Evolutionary conservation across 2,329 filamentous ascomycete species (phyloP).

Genomic region (Penicillium sp.): DNA sequence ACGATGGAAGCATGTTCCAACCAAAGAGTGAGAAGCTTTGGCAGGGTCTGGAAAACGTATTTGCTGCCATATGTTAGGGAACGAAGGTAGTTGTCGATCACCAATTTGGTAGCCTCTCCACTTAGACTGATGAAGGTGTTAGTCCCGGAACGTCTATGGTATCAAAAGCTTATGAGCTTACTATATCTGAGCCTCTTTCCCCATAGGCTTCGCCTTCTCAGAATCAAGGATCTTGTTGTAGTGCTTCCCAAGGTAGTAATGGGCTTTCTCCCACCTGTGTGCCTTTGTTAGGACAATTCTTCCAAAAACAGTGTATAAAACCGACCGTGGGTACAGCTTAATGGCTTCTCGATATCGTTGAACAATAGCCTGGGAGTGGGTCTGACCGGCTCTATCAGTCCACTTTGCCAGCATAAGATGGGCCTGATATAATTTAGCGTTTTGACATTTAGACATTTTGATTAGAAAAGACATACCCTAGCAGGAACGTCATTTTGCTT

Average conservation of each 20-base stretch:
- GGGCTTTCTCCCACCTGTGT: conserved; percentile 85
- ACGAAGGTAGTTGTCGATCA: conserved; percentile 90
- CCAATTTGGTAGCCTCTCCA: conserved; percentile 81
- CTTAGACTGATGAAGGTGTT: conserved; percentile 54
- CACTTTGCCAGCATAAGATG: conserved; percentile 92
- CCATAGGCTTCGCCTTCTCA: conserved; percentile 72
- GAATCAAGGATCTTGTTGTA: conserved; percentile 96
- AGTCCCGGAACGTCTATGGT: not conserved
- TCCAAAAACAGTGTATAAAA: not conserved
- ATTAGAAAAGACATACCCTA: conserved; percentile 32
- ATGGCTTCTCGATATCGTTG: conserved; percentile 78
- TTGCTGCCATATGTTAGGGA: conserved; percentile 88
- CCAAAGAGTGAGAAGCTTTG: conserved; percentile 90
- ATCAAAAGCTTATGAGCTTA: conserved; percentile 21
- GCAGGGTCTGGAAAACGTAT: conserved; percentile 92
- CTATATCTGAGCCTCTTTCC: conserved; percentile 75
- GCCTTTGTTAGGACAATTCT: not conserved
- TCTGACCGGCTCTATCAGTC: conserved; percentile 94
- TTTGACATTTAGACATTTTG: not conserved
- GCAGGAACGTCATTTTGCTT: conserved; percentile 54
- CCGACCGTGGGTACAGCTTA: conserved; percentile 40
- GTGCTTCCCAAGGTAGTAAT: conserved; percentile 94
- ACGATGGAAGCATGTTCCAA: conserved; percentile 81
- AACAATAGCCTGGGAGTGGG: conserved; percentile 75
- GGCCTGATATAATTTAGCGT: conserved; percentile 51